Evolutionary conservation across 1,284 basidiomycete species (phyloP), one percentile per base, ranked within the genome.

Genomic region (Thelephora terrestris): DNA sequence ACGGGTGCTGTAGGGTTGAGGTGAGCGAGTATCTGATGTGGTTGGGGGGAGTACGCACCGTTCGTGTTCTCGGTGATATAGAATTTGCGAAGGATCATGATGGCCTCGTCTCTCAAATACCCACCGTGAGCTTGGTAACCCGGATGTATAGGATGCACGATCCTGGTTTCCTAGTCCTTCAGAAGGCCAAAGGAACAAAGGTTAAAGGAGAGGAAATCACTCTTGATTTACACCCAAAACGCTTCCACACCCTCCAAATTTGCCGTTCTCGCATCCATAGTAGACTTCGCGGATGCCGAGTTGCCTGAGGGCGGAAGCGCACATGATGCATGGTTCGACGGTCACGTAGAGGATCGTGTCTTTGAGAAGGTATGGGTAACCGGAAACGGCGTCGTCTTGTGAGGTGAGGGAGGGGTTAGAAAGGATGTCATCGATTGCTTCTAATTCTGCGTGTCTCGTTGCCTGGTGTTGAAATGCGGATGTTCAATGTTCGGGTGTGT

Each of bases 311-410:
- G 95, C 96, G 24, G 89, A 91, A 4, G 93, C 91, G 57, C 96
- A 99, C 96, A 99, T 99, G 61, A 99, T 91, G 65, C 96, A 99
- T 0, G 96, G 96, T 67, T 99, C 96, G 47, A 99, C 94, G 0
- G 96, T 99, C 47, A 99, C 96, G 64, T 99, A 99, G 17, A 99
- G 79, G 2, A 82, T 91, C 20, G 91, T 94, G 12, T 78, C 72
- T 1, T 75, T 74, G 38, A 98, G 77, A 3, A 91, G 86, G 55
- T 85, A 79, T 32, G 29, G 29, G 12, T 32, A 32, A 6, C 29
- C 29, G 14, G 29, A 32, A 40, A 64, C 61, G 5, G 58, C 58
- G 2, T 59, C 55, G 43, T 64, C 59, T 23, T 42, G 20, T n/a
- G 79, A 74, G 3, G 83, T 84, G 50, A 85, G 66, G 45, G 61